phyloP scores from a whole-genome alignment of 306 rosid species.

The Ammopiptanthus mongolicus region DNA sequence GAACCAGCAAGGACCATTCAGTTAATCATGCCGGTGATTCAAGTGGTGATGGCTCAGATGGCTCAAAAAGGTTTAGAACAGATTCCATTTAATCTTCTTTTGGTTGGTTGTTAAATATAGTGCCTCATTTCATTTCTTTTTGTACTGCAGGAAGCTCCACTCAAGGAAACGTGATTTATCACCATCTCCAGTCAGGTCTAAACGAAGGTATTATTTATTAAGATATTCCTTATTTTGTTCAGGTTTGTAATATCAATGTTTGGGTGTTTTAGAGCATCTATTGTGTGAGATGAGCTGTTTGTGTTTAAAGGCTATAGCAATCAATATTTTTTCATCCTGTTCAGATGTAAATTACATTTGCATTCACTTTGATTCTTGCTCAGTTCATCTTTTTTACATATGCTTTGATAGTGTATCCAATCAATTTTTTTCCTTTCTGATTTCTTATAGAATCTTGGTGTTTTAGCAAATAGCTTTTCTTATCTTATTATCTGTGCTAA shows the following conservation, averaged over 20 bases:
- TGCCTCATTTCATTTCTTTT: constrained; percentile 21
- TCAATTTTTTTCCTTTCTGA: not conserved
- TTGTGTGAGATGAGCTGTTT: constrained; percentile 22
- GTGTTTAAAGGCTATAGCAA: not conserved
- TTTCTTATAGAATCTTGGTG: not conserved
- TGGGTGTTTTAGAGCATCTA: constrained; percentile 15
- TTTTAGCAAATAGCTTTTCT: constrained; percentile 3
- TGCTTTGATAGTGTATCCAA: not conserved
- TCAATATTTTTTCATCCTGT: not conserved
- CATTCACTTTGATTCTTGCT: not conserved
- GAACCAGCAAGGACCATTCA: constrained; percentile 52
- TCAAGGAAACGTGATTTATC: constrained; percentile 74
- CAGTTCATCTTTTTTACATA: not conserved
- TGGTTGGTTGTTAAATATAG: constrained; percentile 3
- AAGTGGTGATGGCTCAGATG: constrained; percentile 77
- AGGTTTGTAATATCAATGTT: constrained; percentile 23
- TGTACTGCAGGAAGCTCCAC: constrained; percentile 66
- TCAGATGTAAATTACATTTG: not conserved
- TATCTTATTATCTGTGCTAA: not conserved
- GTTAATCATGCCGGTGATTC: constrained; percentile 49
- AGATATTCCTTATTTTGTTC: constrained; percentile 18
- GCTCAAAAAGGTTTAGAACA: constrained; percentile 64
- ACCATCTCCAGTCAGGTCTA: constrained; percentile 81
- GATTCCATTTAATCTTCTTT: constrained; percentile 10
- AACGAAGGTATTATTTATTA: constrained; percentile 69